Conservation (phyloP, 2,329 filamentous ascomycete species). For the Microdochium nivale region DNA sequence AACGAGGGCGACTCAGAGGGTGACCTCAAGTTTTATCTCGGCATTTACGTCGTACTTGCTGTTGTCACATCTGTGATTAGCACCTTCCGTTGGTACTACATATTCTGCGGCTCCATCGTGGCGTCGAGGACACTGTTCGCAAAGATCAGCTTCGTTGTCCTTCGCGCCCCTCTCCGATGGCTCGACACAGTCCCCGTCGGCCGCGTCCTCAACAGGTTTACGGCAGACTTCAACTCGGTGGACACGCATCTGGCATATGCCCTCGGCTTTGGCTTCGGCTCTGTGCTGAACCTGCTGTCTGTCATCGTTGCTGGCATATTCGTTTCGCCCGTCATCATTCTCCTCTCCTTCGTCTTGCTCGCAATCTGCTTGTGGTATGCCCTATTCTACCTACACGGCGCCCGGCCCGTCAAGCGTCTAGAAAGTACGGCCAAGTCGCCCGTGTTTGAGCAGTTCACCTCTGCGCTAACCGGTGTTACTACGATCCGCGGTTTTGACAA, state of each 20-base stretch:
- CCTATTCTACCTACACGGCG: constrained; percentile 56
- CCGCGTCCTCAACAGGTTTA: constrained; percentile 70
- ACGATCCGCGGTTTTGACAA: constrained; percentile 73
- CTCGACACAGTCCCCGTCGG: constrained; percentile 73
- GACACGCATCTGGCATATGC: constrained; percentile 60
- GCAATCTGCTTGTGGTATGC: constrained; percentile 49
- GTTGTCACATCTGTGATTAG: constrained; percentile 47
- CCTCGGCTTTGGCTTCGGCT: constrained; percentile 49
- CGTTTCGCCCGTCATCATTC: constrained; percentile 58
- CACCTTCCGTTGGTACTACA: constrained; percentile 52
- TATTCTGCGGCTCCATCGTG: constrained; percentile 56
- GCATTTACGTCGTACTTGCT: constrained; percentile 57
- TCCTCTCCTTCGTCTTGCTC: constrained; percentile 52
- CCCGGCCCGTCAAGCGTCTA: constrained; percentile 67
- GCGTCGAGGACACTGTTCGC: constrained; percentile 64
- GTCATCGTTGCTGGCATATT: constrained; percentile 60
- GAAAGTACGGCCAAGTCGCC: constrained; percentile 72
- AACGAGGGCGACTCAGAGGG: constrained; percentile 18
- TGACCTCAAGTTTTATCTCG: constrained; percentile 54
- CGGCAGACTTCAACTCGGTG: constrained; percentile 66
- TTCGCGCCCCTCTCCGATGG: constrained; percentile 69
- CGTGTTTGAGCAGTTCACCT: constrained; percentile 72
- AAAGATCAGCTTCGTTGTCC: constrained; percentile 55
- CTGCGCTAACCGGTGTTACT: constrained; percentile 61
- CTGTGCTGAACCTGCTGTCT: constrained; percentile 53